Conservation (phyloP, 306 rosid species). For the Trifolium fragiferum region DNA sequence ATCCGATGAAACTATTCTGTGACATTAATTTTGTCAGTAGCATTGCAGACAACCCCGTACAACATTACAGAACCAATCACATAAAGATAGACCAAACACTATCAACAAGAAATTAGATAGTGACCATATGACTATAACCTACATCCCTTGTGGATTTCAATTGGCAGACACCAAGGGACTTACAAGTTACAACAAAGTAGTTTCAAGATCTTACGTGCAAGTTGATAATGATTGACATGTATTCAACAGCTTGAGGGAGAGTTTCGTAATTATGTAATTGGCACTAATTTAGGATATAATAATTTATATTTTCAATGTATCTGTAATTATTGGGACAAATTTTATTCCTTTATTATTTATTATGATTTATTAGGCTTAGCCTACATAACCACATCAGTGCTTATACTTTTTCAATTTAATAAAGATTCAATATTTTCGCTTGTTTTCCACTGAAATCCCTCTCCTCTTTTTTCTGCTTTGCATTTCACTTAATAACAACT, state of each 20-base stretch:
- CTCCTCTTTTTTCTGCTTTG: not conserved
- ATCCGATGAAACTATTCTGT: not conserved
- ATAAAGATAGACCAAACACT: not conserved
- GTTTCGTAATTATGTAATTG: not conserved
- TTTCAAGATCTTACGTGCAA: not conserved
- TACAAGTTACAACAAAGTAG: not conserved
- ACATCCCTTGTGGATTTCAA: not conserved
- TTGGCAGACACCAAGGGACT: not conserved
- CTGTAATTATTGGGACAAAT: not conserved
- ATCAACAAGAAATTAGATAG: not conserved
- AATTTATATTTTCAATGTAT: not conserved
- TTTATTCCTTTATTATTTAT: not conserved
- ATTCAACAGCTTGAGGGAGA: not conserved
- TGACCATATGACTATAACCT: not conserved
- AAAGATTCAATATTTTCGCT: not conserved
- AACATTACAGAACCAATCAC: not conserved
- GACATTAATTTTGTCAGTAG: not conserved
- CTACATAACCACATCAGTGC: not conserved
- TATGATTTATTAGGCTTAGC: not conserved
- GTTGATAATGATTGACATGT: not conserved
- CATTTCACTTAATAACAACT: not conserved
- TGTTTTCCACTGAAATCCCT: not conserved
- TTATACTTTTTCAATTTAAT: not conserved
- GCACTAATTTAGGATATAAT: constrained; percentile 2
- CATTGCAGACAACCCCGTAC: not conserved